Conservation (phyloP, 1,139 yeast genomes). For the Chernovozyma sophiae-reginae region DNA sequence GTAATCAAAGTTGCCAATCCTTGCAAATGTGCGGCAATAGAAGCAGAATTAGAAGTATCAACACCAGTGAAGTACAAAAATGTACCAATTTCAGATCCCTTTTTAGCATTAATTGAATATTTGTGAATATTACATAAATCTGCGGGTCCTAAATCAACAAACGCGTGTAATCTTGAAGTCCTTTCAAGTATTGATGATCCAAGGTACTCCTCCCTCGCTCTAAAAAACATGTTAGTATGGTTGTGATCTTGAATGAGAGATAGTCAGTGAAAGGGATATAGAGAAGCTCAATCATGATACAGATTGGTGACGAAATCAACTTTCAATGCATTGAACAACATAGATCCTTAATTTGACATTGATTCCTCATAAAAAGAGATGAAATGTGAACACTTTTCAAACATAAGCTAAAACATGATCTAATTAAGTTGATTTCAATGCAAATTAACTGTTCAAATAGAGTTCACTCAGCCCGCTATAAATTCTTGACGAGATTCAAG, state of each 20-base stretch:
- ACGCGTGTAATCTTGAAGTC: slow-evolving; percentile 45
- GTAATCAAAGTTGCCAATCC: slow-evolving; percentile 72
- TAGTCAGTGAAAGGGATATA: too few species aligned
- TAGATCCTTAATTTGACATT: too few species aligned
- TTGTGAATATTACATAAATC: slow-evolving; percentile 76
- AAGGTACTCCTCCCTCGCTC: slow-evolving; percentile 48
- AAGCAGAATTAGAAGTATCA: slow-evolving; percentile 54
- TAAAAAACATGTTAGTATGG: slow-evolving; percentile 15
- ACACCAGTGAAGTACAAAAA: slow-evolving; percentile 56
- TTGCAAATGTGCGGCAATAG: slow-evolving; percentile 68
- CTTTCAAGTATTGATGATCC: slow-evolving; percentile 51
- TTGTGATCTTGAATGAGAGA: background rate
- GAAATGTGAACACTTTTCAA: too few species aligned
- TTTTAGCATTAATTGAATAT: slow-evolving; percentile 37
- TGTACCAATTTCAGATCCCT: slow-evolving; percentile 43
- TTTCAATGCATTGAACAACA: too few species aligned
- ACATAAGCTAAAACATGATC: too few species aligned
- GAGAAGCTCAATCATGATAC: background rate
- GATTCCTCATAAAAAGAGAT: too few species aligned
- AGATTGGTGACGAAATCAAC: background rate
- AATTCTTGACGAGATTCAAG: too few species aligned
- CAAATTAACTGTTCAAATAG: too few species aligned
- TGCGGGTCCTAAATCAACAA: slow-evolving; percentile 75
- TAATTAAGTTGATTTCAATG: too few species aligned
- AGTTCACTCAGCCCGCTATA: too few species aligned